Evolutionary conservation across 1,284 basidiomycete genomes (phyloP).

Genomic region (Volvariella surrecta): DNA sequence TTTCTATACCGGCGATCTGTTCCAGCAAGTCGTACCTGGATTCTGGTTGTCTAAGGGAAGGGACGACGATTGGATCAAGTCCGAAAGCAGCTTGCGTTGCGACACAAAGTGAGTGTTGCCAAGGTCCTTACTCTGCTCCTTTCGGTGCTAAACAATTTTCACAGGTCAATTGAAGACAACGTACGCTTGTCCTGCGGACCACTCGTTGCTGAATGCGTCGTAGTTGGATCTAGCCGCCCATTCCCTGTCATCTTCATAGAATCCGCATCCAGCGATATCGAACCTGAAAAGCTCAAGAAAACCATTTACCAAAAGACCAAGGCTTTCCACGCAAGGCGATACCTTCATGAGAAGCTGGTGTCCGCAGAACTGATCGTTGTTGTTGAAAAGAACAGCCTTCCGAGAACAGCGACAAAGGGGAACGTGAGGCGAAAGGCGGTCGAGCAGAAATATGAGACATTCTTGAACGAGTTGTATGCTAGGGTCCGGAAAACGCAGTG

Average conservation of each 20-base stretch:
- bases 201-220: slow-evolving; percentile 52
- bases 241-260: slow-evolving; percentile 59
- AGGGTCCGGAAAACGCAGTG: slow-evolving; percentile 10
- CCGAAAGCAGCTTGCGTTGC: slow-evolving; percentile 61
- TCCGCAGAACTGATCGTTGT: slow-evolving; percentile 46
- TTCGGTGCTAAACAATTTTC: not conserved
- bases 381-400: slow-evolving; percentile 44
- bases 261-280: slow-evolving; percentile 29
- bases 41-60: slow-evolving; percentile 56
- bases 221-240: slow-evolving; percentile 56
- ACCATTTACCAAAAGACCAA: slow-evolving; percentile 59
- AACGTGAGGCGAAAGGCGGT: slow-evolving; percentile 60
- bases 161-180: slow-evolving; percentile 61
- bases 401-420: slow-evolving; percentile 60
- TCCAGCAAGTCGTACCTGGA: slow-evolving; percentile 47
- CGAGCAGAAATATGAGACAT: slow-evolving; percentile 42
- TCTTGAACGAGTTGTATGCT: slow-evolving; percentile 45
- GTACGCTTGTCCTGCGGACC: slow-evolving; percentile 43
- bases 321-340: slow-evolving; percentile 53
- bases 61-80: slow-evolving; percentile 76
- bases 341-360: slow-evolving; percentile 60
- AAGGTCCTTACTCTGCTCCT: not conserved
- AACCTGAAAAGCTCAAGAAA: slow-evolving; percentile 39
- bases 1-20: slow-evolving; percentile 70
- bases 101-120: slow-evolving; percentile 46